phyloP scores from a whole-genome alignment of 768 basidiomycete species.

The Tremella mesenterica region DNA sequence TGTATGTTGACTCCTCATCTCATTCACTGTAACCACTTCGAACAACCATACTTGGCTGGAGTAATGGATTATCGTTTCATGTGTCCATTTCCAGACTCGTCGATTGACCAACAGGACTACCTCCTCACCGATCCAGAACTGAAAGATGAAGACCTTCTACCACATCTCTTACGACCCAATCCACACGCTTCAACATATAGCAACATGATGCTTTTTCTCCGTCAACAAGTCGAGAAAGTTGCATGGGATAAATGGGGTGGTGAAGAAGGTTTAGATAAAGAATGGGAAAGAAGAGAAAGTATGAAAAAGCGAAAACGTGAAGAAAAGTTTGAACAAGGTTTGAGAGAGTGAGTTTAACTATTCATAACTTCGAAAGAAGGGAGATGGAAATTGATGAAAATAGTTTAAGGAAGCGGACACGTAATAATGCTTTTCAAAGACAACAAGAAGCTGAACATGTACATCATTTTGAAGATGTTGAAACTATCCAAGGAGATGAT shows the following conservation, averaged over 20 bases:
- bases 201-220: constrained; percentile 98
- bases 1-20: not conserved
- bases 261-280: constrained; percentile 76
- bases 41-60: not conserved
- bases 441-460: constrained; percentile 79
- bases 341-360: constrained; percentile 53
- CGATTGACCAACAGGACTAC: constrained; percentile 91
- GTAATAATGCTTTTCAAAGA: constrained; percentile 81
- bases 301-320: constrained; percentile 86
- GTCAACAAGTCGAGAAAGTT: constrained; percentile 80
- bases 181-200: constrained; percentile 90
- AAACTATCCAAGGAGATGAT: constrained; percentile 43
- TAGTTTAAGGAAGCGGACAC: constrained; percentile 64
- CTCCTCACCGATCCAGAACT: constrained; percentile 89
- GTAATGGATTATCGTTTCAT: no score
- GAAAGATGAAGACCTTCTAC: constrained; percentile 80
- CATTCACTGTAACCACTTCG: not conserved
- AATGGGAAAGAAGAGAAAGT: constrained; percentile 66
- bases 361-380: not conserved
- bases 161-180: constrained; percentile 87
- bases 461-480: constrained; percentile 66
- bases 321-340: constrained; percentile 85
- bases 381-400: not conserved
- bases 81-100: no score
- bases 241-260: constrained; percentile 99